Evolutionary conservation across 768 basidiomycete genomes (phyloP).

Genomic region (Tulasnella sp.): DNA sequence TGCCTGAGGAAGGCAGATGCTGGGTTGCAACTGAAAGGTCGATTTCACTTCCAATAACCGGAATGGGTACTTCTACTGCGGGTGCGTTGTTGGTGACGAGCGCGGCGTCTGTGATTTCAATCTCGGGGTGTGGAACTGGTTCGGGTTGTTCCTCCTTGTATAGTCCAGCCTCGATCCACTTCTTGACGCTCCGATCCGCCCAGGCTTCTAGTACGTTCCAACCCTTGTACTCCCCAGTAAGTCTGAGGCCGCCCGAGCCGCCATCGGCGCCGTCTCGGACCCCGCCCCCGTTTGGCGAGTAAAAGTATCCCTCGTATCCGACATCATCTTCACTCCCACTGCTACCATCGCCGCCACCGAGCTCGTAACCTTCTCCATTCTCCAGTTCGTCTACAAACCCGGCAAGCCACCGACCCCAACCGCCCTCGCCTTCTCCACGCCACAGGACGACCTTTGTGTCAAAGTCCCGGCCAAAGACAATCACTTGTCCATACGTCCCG

Average conservation of each 20-base stretch:
- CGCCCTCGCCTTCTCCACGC: slow-evolving; percentile 79
- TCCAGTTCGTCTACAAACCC: slow-evolving; percentile 89
- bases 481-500: slow-evolving; percentile 83
- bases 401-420: slow-evolving; percentile 94
- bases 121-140: slow-evolving; percentile 2
- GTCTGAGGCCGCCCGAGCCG: slow-evolving; percentile 56
- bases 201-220: slow-evolving; percentile 91
- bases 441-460: slow-evolving; percentile 95
- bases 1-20: not conserved
- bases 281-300: slow-evolving; percentile 67
- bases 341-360: slow-evolving; percentile 53
- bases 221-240: slow-evolving; percentile 80
- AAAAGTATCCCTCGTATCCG: slow-evolving; percentile 83
- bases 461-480: slow-evolving; percentile 97
- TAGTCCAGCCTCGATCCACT: slow-evolving; percentile 71
- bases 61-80: not conserved
- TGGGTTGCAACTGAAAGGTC: not conserved
- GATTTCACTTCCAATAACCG: not conserved
- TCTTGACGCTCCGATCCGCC: slow-evolving; percentile 80
- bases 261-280: slow-evolving; percentile 72
- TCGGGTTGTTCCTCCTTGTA: slow-evolving; percentile 11
- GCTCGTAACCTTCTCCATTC: slow-evolving; percentile 78
- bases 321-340: slow-evolving; percentile 68
- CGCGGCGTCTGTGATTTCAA: slow-evolving; percentile 4
- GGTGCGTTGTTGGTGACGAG: not conserved